Percentiles rank a stretch among this genome's conserved stretches.
Conservation (phyloP, 2,329 filamentous ascomycete genomes). For the Ophiosphaerella narmari region DNA sequence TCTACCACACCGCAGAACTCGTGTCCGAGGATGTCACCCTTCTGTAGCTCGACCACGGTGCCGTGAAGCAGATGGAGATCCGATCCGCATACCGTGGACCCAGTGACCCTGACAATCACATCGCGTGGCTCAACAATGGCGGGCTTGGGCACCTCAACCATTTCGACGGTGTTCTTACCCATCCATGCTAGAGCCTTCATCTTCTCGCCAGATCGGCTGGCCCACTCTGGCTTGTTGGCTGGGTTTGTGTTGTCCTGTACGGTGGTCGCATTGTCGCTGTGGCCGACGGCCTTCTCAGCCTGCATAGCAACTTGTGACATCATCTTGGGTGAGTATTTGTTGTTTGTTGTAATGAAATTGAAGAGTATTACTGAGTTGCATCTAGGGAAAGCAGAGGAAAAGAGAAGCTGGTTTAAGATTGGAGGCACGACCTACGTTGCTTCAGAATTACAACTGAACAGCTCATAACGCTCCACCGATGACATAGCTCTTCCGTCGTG, state of each 20-base stretch:
- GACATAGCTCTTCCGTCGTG: not conserved
- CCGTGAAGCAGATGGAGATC: conserved; percentile 63
- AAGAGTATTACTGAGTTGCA: not conserved
- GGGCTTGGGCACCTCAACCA: conserved; percentile 72
- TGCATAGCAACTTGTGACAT: conserved; percentile 63
- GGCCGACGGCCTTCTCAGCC: conserved; percentile 70
- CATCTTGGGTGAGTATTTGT: conserved; percentile 28
- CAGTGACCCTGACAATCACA: conserved; percentile 79
- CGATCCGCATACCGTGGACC: conserved; percentile 65
- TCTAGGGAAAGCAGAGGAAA: not conserved
- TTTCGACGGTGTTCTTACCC: conserved; percentile 76
- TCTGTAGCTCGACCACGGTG: conserved; percentile 54
- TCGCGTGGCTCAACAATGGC: conserved; percentile 73
- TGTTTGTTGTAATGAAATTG: not conserved
- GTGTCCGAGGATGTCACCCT: conserved; percentile 58
- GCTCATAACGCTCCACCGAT: conserved; percentile 6
- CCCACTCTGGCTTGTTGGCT: conserved; percentile 39
- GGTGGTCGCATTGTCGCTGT: conserved; percentile 67
- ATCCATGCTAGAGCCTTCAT: conserved; percentile 86
- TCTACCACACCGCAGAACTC: conserved; percentile 59
- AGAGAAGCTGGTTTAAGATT: not conserved
- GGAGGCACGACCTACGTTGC: not conserved
- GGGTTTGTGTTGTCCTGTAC: conserved; percentile 73
- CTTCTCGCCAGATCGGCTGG: conserved; percentile 57
- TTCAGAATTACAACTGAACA: conserved; percentile 19